Conservation (phyloP, 441 rosid genomes). For the Gossypium laxum region DNA sequence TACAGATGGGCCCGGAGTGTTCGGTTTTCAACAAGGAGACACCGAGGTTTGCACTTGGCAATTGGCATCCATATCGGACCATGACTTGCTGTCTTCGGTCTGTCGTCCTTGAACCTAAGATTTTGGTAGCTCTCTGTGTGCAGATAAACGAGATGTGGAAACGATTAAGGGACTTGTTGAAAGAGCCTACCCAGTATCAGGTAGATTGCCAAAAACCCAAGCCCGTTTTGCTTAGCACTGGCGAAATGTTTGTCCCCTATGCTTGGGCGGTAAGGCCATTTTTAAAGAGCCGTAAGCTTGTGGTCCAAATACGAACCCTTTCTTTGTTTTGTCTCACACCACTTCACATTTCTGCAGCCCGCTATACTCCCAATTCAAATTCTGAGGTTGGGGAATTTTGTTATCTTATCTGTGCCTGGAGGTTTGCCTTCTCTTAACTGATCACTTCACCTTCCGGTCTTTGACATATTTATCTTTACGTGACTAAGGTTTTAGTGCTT, state of each 20-base stretch:
- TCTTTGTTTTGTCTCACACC: not conserved
- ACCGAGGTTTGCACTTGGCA: constrained; percentile 26
- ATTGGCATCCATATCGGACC: not conserved
- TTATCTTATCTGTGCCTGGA: constrained; percentile 55
- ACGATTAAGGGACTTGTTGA: constrained; percentile 29
- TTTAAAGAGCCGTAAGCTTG: not conserved
- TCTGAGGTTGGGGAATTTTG: constrained; percentile 36
- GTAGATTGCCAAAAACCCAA: constrained; percentile 46
- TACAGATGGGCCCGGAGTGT: constrained; percentile 48
- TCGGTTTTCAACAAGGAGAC: constrained; percentile 54
- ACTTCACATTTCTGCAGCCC: constrained; percentile 33
- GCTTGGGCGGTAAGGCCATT: constrained; percentile 43
- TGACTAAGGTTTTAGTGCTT: not conserved
- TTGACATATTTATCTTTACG: not conserved
- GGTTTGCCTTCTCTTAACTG: constrained; percentile 23
- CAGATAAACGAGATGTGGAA: constrained; percentile 42
- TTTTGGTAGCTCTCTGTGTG: not conserved
- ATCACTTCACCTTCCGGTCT: not conserved
- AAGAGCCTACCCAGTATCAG: constrained; percentile 44
- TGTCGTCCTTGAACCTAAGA: not conserved
- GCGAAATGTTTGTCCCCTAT: constrained; percentile 48
- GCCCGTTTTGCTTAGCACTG: constrained; percentile 37
- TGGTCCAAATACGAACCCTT: not conserved
- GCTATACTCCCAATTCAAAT: constrained; percentile 55
- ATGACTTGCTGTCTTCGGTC: not conserved